phyloP scores from a whole-genome alignment of 495 filamentous ascomycete genomes.

The Xylaria castorea region DNA sequence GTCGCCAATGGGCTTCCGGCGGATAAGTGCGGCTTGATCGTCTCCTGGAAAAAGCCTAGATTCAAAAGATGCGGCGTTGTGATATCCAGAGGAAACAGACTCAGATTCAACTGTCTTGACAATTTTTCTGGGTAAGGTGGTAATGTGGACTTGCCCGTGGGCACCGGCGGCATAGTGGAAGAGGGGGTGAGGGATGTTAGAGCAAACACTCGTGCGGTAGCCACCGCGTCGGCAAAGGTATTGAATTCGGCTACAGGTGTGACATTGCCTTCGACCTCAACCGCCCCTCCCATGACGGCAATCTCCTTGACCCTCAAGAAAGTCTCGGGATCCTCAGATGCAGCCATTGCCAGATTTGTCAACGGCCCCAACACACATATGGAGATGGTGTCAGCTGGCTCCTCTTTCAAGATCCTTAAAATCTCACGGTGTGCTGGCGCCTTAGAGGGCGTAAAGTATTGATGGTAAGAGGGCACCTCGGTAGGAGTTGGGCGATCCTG shows the following conservation, averaged over 20 bases:
- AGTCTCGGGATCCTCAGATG: conserved; percentile 80
- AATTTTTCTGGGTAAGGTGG: conserved; percentile 72
- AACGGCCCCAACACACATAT: conserved; percentile 89
- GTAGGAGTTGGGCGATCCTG: conserved; percentile 51
- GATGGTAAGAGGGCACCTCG: conserved; percentile 50
- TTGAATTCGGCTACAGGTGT: conserved; percentile 88
- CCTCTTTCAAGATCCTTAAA: conserved; percentile 75
- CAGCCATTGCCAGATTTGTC: conserved; percentile 89
- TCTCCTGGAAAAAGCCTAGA: conserved; percentile 61
- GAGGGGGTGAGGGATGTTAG: conserved; percentile 80
- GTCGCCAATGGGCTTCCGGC: conserved; percentile 77
- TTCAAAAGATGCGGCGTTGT: conserved; percentile 77
- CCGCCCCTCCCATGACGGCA: conserved; percentile 95
- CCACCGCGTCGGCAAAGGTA: conserved; percentile 78
- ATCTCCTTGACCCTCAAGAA: conserved; percentile 90
- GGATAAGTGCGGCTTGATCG: conserved; percentile 55
- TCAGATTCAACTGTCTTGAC: conserved; percentile 71
- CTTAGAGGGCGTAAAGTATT: conserved; percentile 75
- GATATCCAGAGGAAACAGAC: conserved; percentile 87
- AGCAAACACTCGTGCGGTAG: conserved; percentile 87
- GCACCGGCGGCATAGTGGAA: conserved; percentile 69
- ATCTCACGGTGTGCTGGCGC: conserved; percentile 81
- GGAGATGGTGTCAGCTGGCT: conserved; percentile 82
- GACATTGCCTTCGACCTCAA: conserved; percentile 78
- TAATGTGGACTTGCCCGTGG: conserved; percentile 52